Percentiles rank a stretch among this genome's conserved stretches.
These are phyloP conservation scores for Astrothelium subdiscretum DNA, from an alignment of 495 filamentous ascomycete genomes.

Conservation along the genomic window DNA sequence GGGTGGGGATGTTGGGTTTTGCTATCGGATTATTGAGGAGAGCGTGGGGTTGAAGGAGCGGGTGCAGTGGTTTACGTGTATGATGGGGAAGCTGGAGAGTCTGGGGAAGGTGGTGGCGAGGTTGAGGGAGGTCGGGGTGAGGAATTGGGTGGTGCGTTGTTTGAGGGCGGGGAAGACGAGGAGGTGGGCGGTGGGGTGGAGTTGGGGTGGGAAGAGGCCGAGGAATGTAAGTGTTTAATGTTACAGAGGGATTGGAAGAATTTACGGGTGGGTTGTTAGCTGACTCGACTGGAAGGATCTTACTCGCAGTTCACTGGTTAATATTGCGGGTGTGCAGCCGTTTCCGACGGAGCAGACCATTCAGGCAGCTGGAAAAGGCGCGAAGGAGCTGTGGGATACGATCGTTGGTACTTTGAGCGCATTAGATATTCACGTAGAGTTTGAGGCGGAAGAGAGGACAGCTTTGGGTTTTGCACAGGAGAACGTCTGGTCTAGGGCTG, in stretches of 20 bases:
- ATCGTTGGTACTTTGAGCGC: slow-evolving; percentile 32
- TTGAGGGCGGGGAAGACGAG: slow-evolving; percentile 74
- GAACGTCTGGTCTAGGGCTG: slow-evolving; percentile 65
- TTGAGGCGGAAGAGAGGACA: slow-evolving; percentile 34
- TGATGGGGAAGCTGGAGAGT: slow-evolving; percentile 77
- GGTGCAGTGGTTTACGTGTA: slow-evolving; percentile 80
- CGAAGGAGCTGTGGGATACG: slow-evolving; percentile 12
- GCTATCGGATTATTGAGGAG: slow-evolving; percentile 62
- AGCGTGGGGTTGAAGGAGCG: slow-evolving; percentile 46
- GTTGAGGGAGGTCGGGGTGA: slow-evolving; percentile 45
- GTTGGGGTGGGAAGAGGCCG: slow-evolving; percentile 59
- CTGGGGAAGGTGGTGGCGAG: slow-evolving; percentile 49
- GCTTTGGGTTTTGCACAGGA: slow-evolving; percentile 47
- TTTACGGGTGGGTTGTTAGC: slow-evolving; percentile 17
- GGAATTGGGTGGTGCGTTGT: slow-evolving; percentile 74
- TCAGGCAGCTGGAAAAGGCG: slow-evolving; percentile 21
- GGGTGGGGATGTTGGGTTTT: slow-evolving; percentile 77
- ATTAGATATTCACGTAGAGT: slow-evolving; percentile 39
- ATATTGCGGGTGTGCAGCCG: slow-evolving; percentile 38
- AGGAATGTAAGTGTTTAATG: slow-evolving; percentile 33
- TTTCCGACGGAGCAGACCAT: slow-evolving; percentile 48
- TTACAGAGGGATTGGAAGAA: slow-evolving; percentile 30
- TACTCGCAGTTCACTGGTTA: not conserved
- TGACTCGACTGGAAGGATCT: not conserved
- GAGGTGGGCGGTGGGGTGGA: slow-evolving; percentile 85